Conservation (phyloP, 2,329 filamentous ascomycete species). For the Pyrenochaeta sp. region DNA sequence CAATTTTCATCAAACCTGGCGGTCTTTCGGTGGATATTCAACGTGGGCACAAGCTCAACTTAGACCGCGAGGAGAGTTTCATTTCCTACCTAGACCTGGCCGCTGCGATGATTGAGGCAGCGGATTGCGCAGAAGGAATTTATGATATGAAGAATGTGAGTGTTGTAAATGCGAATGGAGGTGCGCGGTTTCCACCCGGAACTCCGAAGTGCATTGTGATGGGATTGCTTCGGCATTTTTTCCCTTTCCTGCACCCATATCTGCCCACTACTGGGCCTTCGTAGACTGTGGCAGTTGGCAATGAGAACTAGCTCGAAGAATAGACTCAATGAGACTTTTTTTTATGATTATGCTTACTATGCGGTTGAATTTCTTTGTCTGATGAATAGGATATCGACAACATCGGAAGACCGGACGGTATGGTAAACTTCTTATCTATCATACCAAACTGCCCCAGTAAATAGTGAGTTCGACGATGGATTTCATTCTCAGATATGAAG, state of each 20-base stretch:
- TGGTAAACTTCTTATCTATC: no score
- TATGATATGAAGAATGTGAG: slow-evolving; percentile 29
- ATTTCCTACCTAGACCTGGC: slow-evolving; percentile 56
- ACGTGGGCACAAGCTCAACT: slow-evolving; percentile 53
- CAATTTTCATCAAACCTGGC: slow-evolving; percentile 55
- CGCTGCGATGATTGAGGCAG: slow-evolving; percentile 59
- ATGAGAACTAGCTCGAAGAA: background rate
- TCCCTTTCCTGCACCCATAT: slow-evolving; percentile 47
- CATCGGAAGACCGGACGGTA: no score
- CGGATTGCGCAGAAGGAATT: slow-evolving; percentile 33
- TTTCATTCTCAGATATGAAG: no score
- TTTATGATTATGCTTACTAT: no score
- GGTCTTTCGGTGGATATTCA: slow-evolving; percentile 47
- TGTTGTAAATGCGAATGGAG: slow-evolving; percentile 40
- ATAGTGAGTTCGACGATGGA: no score
- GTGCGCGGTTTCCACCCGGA: slow-evolving; percentile 46
- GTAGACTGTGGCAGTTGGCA: background rate
- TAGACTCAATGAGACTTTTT: background rate
- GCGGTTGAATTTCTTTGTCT: no score
- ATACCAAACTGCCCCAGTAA: no score
- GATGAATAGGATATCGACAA: no score
- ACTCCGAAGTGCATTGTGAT: slow-evolving; percentile 44
- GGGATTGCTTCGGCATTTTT: slow-evolving; percentile 46
- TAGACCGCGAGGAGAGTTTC: slow-evolving; percentile 48
- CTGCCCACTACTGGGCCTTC: slow-evolving; percentile 28